Base-by-base conservation (phyloP, 2,329 filamentous ascomycete species). In the Chaetoscypha palmicola region DNA sequence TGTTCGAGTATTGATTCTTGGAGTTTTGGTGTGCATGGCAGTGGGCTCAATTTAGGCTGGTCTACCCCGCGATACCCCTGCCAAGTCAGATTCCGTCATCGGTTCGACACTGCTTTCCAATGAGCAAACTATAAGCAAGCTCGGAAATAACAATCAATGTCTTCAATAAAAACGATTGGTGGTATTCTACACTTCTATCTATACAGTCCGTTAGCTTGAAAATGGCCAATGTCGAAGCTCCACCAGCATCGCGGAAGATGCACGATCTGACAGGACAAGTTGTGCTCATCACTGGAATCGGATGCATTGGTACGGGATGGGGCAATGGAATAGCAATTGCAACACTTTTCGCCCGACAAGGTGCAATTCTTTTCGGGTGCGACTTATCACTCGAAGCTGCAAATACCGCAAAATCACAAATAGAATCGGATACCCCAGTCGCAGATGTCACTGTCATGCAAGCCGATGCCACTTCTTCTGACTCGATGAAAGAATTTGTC, bases 401-500 rank as follows among this genome's bases (percentile, higher is more conserved):
- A 1, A 46, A 58, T 11, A 61, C 61, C n/a, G 67, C 69, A 1
- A 62, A 62, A 43, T 34, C 36, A 14, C 14, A 28, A 8, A 67
- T 70, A 19, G 53, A 64, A 7, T 47, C 51, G 4, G 40, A 47
- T 50, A 35, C 30, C 9, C 36, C 28, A 4, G 21, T 22, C 2
- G 19, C 36, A 3, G 21, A 40, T 17, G 38, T 45, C 16, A 35
- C 36, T 16, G 55, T 72, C 3, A 61, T 74, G 55, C 64, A 59
- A 4, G 65, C 66, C 11, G 64, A 81, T 52, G 76, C 76, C 2
- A 79, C 75, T 0, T 68, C 70, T 4, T 67, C 70, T 0, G 55
- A 60, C 0, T 72, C 73, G 12, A 74, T 79, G 55, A 71, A 74
- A 48, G 57, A 58, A 0, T 66, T 79, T 0, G 68, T 81, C 3